Evolutionary conservation across 139 green algal species (phyloP), one percentile per base, ranked within the genome.

Genomic region (Coelastrella sp.): DNA sequence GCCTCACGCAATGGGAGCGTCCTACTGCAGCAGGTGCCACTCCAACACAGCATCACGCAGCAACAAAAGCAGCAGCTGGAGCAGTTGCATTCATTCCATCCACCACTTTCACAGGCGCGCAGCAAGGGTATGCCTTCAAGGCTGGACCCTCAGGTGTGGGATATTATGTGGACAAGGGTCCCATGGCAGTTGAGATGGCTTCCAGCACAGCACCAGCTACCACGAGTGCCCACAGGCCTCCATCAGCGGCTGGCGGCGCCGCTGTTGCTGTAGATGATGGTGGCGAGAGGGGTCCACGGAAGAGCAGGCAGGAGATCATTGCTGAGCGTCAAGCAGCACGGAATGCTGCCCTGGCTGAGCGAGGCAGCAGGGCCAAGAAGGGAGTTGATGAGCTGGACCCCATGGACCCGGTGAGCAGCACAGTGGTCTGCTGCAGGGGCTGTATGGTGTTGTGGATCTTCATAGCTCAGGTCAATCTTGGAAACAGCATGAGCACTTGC

Each of bases 41-140:
- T 27, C 7, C 22, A 27, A 49, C 66, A 57, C 7, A 17, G 6
- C 63, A 63, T 63, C 25, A 4, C 19, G 60, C 59, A 35, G 73
- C 85, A 59, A 20, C 59, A 59, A 8, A 75, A 65, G 75, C 56
- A 58, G 70, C 70, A 72, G 85, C 70, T 7, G 66, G 76, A 22
- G 35, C 60, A 8, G 72, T 60, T 3, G 89, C 86, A 9, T 95
- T 92, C 87, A 49, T 93, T 4, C 75, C 93, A 35, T 76, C 92
- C 8, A 49, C 89, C 0, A 22, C 86, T 0, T 98, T 98, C 79
- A 59, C 87, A 20, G 96, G 96, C 5, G 87, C 91, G 0, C 82
- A 92, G 7, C 35, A 87, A 7, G 95, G 96, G 6, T 97, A 96
- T 60, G 90, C 95, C 14, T 98, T 97, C 92, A 97, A 95, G 75